Percentiles rank a stretch among this genome's conserved stretches.
Conservation (phyloP, 768 basidiomycete genomes). For the Crepidotus variabilis region DNA sequence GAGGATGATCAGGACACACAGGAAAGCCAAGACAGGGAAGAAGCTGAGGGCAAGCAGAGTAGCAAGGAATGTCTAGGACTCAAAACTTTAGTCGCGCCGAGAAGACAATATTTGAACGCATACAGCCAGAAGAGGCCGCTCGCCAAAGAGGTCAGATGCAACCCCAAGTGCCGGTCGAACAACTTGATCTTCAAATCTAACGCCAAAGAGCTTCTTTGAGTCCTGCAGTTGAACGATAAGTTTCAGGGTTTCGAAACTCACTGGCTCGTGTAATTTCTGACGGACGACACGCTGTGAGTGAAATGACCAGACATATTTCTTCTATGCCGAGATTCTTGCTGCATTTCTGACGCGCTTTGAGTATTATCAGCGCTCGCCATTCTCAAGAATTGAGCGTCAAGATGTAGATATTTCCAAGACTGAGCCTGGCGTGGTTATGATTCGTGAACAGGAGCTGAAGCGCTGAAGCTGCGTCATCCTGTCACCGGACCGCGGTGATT, state of each 20-base stretch:
- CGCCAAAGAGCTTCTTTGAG: neutral
- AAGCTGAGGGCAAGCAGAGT: conserved; percentile 16
- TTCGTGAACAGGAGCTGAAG: no score
- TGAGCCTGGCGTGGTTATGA: no score
- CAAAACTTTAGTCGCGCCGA: neutral
- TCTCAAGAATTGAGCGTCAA: no score
- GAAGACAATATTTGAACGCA: neutral
- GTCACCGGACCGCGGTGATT: no score
- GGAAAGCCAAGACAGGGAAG: conserved; percentile 18
- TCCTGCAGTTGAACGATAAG: neutral
- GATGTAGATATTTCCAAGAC: no score
- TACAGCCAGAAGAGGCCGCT: conserved; percentile 22
- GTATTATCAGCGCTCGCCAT: no score
- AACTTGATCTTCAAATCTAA: conserved; percentile 22
- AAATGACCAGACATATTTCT: conserved; percentile 15
- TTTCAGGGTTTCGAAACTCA: conserved; percentile 1
- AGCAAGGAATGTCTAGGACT: conserved; percentile 17
- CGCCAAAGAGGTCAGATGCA: conserved; percentile 8
- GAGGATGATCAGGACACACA: conserved; percentile 10
- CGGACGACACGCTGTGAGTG: conserved; percentile 11
- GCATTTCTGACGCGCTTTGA: neutral
- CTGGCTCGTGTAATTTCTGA: conserved; percentile 15
- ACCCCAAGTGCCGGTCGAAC: conserved; percentile 13
- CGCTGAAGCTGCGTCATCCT: no score
- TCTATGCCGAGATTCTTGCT: conserved; percentile 1